Evolutionary conservation across 257 asterid genomes (phyloP).

Genomic region (Lantana camara): DNA sequence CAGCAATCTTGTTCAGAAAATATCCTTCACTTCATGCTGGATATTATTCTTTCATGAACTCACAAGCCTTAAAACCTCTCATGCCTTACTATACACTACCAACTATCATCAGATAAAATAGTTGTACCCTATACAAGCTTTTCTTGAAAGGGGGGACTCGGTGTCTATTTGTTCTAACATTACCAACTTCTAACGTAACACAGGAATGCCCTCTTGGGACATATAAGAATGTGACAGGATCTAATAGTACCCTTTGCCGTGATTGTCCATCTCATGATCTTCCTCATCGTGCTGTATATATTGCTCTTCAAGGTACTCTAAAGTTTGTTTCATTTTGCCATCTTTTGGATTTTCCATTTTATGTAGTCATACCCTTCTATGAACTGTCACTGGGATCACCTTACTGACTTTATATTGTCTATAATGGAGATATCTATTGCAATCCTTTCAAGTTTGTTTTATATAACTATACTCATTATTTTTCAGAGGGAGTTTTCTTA

Average conservation of each 20-base stretch:
- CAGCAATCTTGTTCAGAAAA: background rate
- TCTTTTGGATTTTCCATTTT: conserved; percentile 14
- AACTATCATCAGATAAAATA: background rate
- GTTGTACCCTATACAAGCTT: conserved; percentile 1
- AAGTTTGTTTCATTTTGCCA: conserved; percentile 24
- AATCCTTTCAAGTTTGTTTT: background rate
- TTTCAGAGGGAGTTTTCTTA: conserved; percentile 20
- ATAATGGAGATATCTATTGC: conserved; percentile 5
- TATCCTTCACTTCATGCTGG: background rate
- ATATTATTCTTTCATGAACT: conserved; percentile 1
- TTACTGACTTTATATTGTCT: conserved; percentile 10
- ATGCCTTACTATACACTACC: background rate
- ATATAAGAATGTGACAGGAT: conserved; percentile 76
- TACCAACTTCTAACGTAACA: conserved; percentile 23
- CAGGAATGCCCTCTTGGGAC: conserved; percentile 97
- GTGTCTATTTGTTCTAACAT: conserved; percentile 3
- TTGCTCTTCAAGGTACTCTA: conserved; percentile 67
- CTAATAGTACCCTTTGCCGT: conserved; percentile 61
- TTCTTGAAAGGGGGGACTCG: background rate
- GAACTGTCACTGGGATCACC: background rate
- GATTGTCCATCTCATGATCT: conserved; percentile 60
- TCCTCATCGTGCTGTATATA: conserved; percentile 69
- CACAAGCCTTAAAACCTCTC: background rate
- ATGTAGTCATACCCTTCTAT: conserved; percentile 16
- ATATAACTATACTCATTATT: background rate